Evolutionary conservation across 2,329 filamentous ascomycete species (phyloP).

Genomic region (Fusarium avenaceum): DNA sequence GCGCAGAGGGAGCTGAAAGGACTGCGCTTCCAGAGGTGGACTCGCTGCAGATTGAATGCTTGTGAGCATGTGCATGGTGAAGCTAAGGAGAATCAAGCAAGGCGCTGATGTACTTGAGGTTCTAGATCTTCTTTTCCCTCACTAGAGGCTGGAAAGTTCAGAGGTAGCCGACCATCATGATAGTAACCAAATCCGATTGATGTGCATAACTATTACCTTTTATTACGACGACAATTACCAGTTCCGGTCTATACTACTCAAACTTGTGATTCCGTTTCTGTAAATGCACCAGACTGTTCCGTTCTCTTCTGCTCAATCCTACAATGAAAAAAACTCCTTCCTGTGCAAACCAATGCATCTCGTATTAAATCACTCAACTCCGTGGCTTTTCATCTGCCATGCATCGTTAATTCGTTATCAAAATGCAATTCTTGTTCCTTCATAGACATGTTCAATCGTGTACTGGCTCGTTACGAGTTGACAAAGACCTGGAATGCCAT

Average conservation of each 20-base stretch:
- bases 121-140: slow-evolving; percentile 2
- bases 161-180: slow-evolving; percentile 25
- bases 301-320: slow-evolving; percentile 9
- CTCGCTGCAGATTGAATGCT: not conserved
- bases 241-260: slow-evolving; percentile 4
- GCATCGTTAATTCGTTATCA: slow-evolving; percentile 41
- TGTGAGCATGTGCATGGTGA: not conserved
- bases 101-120: not conserved
- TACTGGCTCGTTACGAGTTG: slow-evolving; percentile 50
- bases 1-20: slow-evolving; percentile 28
- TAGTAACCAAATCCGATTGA: not conserved
- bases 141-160: not conserved
- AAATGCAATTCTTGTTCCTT: not conserved
- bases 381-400: slow-evolving; percentile 34
- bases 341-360: slow-evolving; percentile 23
- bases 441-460: not conserved
- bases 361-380: slow-evolving; percentile 26
- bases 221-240: slow-evolving; percentile 6
- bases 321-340: slow-evolving; percentile 23
- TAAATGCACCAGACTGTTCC: slow-evolving; percentile 8
- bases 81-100: slow-evolving; percentile 31
- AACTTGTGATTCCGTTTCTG: slow-evolving; percentile 4
- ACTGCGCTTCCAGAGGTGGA: slow-evolving; percentile 8
- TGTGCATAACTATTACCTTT: slow-evolving; percentile 6
- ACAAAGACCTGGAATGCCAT: slow-evolving; percentile 76